Percentiles rank a stretch among this genome's conserved stretches.
These are phyloP conservation scores for Exutisphaerella laricina DNA, from an alignment of 2,329 filamentous ascomycete species.

Conservation along the genomic window DNA sequence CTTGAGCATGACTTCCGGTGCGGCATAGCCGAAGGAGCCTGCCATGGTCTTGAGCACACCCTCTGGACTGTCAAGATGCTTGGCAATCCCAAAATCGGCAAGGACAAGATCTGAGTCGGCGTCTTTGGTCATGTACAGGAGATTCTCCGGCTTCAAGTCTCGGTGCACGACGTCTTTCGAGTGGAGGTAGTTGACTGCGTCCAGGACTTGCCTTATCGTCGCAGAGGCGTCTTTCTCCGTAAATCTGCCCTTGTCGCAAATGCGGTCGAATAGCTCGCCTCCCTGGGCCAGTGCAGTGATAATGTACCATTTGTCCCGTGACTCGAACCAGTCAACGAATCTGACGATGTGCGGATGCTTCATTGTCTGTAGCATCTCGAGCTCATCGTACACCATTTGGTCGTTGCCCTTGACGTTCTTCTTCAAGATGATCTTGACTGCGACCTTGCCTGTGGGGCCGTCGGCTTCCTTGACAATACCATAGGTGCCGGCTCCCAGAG, in stretches of 20 bases:
- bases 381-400: conserved; percentile 96
- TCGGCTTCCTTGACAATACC: conserved; percentile 96
- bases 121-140: conserved; percentile 81
- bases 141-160: conserved; percentile 97
- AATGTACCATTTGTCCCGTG: conserved; percentile 99
- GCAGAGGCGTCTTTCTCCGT: conserved; percentile 97
- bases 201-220: conserved; percentile 89
- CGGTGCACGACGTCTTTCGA: conserved; percentile 91
- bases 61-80: conserved; percentile 86
- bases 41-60: conserved; percentile 98
- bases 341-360: conserved; percentile 93
- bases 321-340: conserved; percentile 99
- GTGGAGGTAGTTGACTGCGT: conserved; percentile 91
- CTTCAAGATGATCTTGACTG: conserved; percentile 98
- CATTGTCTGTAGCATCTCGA: conserved; percentile 85
- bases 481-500: conserved; percentile 93
- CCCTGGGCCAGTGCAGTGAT: conserved; percentile 94
- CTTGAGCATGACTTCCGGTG: conserved; percentile 97
- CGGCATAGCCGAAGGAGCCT: conserved; percentile 95
- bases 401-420: conserved; percentile 99
- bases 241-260: conserved; percentile 96
- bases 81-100: conserved; percentile 97
- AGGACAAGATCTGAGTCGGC: conserved; percentile 79
- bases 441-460: conserved; percentile 75
- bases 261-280: conserved; percentile 94